Conservation (phyloP, 1,139 yeast genomes). For the Spathaspora sp. region DNA sequence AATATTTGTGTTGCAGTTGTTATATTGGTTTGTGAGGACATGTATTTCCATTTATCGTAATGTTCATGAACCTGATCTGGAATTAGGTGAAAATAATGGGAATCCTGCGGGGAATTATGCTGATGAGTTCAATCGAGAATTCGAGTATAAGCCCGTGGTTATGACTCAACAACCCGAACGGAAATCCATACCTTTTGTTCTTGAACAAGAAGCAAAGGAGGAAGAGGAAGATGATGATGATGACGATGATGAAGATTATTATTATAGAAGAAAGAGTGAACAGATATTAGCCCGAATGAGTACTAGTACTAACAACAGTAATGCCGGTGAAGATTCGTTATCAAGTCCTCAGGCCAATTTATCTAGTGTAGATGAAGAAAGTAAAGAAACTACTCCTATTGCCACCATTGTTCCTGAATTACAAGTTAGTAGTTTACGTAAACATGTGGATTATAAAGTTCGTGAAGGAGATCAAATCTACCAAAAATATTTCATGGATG, state of each 20-base stretch:
- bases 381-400: neutral
- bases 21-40: slow-evolving; percentile 31
- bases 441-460: slow-evolving; percentile 41
- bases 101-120: slow-evolving; percentile 3
- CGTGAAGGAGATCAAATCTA: slow-evolving; percentile 51
- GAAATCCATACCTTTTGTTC: neutral
- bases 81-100: neutral
- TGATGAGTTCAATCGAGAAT: slow-evolving; percentile 29
- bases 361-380: slow-evolving; percentile 1
- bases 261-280: slow-evolving; percentile 15
- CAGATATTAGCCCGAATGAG: slow-evolving; percentile 8
- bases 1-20: slow-evolving; percentile 34
- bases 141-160: slow-evolving; percentile 34
- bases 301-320: neutral
- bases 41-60: slow-evolving; percentile 22
- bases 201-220: slow-evolving; percentile 3
- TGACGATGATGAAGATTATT: slow-evolving; percentile 12
- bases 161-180: neutral
- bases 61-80: slow-evolving; percentile 8
- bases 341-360: neutral
- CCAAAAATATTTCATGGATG: slow-evolving; percentile 37
- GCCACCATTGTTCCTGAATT: slow-evolving; percentile 16
- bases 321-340: neutral
- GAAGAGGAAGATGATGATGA: slow-evolving; percentile 7
- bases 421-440: slow-evolving; percentile 22